Conservation (phyloP, 345 rosid species). For the Citrus inodora region DNA sequence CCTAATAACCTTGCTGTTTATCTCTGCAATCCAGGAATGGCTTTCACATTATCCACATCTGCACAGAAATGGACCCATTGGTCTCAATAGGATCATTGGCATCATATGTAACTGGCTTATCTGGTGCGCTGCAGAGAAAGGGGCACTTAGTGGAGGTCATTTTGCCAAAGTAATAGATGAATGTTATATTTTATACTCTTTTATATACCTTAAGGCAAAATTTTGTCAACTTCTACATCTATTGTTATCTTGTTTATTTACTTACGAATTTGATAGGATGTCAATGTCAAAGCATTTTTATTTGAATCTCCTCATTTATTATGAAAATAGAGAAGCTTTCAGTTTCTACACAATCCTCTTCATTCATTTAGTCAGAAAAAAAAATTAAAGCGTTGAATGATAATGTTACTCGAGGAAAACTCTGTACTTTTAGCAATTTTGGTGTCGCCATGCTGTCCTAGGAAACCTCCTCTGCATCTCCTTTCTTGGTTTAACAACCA, state of each 20-base stretch:
- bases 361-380: no score
- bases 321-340: neutral
- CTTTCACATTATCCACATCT: constrained; percentile 70
- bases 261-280: neutral
- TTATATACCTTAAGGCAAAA: neutral
- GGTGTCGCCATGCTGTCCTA: neutral
- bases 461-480: neutral
- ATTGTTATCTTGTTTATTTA: neutral
- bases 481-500: neutral
- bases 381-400: neutral
- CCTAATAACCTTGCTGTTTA: neutral
- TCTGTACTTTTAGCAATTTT: neutral
- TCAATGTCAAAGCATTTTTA: neutral
- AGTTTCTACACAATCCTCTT: neutral
- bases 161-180: constrained; percentile 62
- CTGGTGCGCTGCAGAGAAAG: constrained; percentile 56
- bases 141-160: constrained; percentile 84
- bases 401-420: neutral
- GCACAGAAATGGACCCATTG: constrained; percentile 85
- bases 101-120: constrained; percentile 61
- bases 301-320: neutral
- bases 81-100: constrained; percentile 67
- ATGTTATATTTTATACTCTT: constrained; percentile 4
- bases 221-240: neutral
- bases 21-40: constrained; percentile 48